phyloP scores from a whole-genome alignment of 176 grass and related monocot species.

The Phoenix dactylifera region DNA sequence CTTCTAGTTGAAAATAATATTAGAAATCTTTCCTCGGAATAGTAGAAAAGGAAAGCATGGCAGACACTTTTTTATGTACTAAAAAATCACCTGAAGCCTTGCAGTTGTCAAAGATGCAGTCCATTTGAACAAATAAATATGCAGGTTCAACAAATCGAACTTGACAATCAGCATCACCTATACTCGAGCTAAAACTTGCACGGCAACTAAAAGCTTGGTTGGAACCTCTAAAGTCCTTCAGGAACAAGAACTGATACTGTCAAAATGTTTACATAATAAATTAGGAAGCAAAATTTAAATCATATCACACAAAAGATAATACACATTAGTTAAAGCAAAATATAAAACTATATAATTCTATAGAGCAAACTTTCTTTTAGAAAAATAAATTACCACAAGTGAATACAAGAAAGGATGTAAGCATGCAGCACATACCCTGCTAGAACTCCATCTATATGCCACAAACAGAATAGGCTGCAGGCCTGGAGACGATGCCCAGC shows the following conservation, averaged over 20 bases:
- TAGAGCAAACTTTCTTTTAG: no score
- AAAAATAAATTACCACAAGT: background rate
- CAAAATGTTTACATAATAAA: background rate
- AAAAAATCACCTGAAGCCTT: slow-evolving; percentile 68
- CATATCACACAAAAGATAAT: no score
- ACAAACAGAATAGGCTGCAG: slow-evolving; percentile 37
- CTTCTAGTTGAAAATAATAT: background rate
- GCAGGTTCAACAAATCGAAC: slow-evolving; percentile 54
- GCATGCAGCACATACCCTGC: slow-evolving; percentile 36
- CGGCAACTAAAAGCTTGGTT: slow-evolving; percentile 34
- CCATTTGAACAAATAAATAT: slow-evolving; percentile 99
- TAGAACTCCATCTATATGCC: slow-evolving; percentile 54
- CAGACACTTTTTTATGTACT: no score
- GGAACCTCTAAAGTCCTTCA: slow-evolving; percentile 65
- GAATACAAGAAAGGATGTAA: background rate
- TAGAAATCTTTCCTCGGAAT: no score
- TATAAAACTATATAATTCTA: no score
- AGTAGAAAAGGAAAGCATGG: no score
- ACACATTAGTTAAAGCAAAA: no score
- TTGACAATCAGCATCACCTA: slow-evolving; percentile 53
- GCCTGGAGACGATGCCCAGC: slow-evolving; percentile 37
- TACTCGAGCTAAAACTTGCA: slow-evolving; percentile 52
- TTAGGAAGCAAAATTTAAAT: background rate
- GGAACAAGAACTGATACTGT: slow-evolving; percentile 19
- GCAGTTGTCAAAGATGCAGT: slow-evolving; percentile 92